Base-by-base conservation (phyloP, 768 basidiomycete species). In the Boletus sp. region DNA sequence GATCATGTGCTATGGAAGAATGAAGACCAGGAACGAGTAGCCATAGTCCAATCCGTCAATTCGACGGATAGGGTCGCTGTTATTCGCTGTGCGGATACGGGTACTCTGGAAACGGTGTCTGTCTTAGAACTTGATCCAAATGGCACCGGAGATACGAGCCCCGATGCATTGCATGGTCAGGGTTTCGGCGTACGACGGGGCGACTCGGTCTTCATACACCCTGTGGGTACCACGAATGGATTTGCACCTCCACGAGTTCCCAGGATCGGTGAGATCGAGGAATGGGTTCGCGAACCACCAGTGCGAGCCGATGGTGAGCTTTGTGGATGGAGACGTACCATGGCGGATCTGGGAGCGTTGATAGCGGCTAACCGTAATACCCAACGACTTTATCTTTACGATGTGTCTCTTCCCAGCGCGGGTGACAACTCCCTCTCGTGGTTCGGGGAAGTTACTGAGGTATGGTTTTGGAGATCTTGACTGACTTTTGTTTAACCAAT, bases 41-140 rank as follows among this genome's bases (percentile, higher is more conserved):
- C 86, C 10, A 80, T 95, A 57, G 85, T 95, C 30, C 92, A 93
- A 68, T 82, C 79, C 28, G 90, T 92, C 42, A 83, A 90, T 67
- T 83, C 88, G 4, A 67, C 66, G 15, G 85, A 91, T 44, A 79
- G 93, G 50, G 90, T 87, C 7, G 89, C 91, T 14, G 74, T 75
- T 52, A 77, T 95, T 47, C 77, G 80, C 11, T 83, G 85, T 65
- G 68, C 77, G 24, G 85, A 84, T 61, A 81, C 77, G 18, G 76
- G 76, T 28, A 72, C 73, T 37, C 73, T 75, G 46, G 89, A 93
- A 68, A 77, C 86, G 17, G 90, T 87, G 11, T 90, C 93, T 36
- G 80, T 91, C 11, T 79, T 98, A 36, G 94, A 98, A 74, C 83
- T 98, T 50, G 94, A 96, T 68, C 86, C 90, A 9, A 90, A 92